Evolutionary conservation across 1,284 basidiomycete genomes (phyloP), one percentile per base, ranked within the genome.

Genomic region (Coniferiporia sulphurascens): DNA sequence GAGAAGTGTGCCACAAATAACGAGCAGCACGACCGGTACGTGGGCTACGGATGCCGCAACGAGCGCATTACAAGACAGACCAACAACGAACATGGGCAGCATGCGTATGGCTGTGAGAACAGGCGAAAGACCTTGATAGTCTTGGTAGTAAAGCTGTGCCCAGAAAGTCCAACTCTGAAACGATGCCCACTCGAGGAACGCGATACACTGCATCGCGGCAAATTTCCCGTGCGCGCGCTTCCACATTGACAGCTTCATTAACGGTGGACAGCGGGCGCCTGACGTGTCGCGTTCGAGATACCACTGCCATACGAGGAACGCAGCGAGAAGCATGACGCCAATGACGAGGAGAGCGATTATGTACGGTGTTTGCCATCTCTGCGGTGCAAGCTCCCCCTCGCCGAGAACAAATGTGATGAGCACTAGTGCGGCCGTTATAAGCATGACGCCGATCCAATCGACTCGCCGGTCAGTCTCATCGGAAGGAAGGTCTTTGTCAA

Each of bases 401-500:
- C 86, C 85, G 1, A 96, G 79, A 0, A 86, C 84, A 67, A 95
- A 95, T 10, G 90, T 80, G 63, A 96, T 78, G 1, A 95, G 75
- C 0, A 91, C 85, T 12, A 95, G 75, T 0, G 90, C 93, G 0
- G 78, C 70, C 0, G 91, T 93, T 49, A 92, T 78, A 35, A 95
- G 72, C 17, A 83, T 73, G 0, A 88, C 89, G 4, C 94, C 93
- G 19, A 91, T 67, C 89, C 91, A 95, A 68, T 97, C 93, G 0
- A 96, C 77, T 0, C 88, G 78, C 22, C 73, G 73, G 64, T 91
- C 86, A 4, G 48, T 57, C 51, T 69, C 67, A 0, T 67, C 68
- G 4, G 68, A 67, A 6, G 70, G 64, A 3, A 63, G 62, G 58
- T 78, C 85, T 0, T 71, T 59, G 44, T 87, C 84, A 41, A 93